Evolutionary conservation across 2,329 filamentous ascomycete genomes (phyloP).

Genomic region (Aulographum hederae): DNA sequence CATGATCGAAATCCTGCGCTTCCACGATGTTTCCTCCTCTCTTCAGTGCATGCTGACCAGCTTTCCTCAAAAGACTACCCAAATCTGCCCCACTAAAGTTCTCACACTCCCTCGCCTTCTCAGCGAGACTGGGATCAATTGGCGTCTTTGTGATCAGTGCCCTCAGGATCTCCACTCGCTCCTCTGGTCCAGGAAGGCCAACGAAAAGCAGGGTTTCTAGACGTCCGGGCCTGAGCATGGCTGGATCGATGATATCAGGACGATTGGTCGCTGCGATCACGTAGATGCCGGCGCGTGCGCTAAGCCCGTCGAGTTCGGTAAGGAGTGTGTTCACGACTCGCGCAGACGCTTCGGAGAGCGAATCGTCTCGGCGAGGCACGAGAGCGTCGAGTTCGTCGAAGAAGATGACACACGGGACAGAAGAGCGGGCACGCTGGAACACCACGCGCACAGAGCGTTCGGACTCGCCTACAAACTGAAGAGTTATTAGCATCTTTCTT

Average conservation of each 20-base stretch:
- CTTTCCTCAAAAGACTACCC: constrained; percentile 37
- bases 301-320: constrained; percentile 80
- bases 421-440: constrained; percentile 72
- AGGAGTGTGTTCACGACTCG: constrained; percentile 90
- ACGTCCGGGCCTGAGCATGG: constrained; percentile 81
- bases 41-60: constrained; percentile 37
- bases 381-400: constrained; percentile 95
- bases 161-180: constrained; percentile 70
- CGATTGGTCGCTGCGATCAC: constrained; percentile 90
- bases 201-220: constrained; percentile 81
- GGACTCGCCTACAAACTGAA: constrained; percentile 92
- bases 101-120: constrained; percentile 49
- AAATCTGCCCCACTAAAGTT: constrained; percentile 61
- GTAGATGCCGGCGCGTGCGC: constrained; percentile 67
- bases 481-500: constrained; percentile 11
- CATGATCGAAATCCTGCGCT: constrained; percentile 26
- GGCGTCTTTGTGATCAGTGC: constrained; percentile 40
- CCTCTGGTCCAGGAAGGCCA: constrained; percentile 59
- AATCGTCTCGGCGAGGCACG: constrained; percentile 64
- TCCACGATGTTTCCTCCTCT: constrained; percentile 26
- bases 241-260: constrained; percentile 89
- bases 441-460: constrained; percentile 86
- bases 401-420: constrained; percentile 85
- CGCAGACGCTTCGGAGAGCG: constrained; percentile 61
- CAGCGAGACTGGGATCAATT: constrained; percentile 36